Evolutionary conservation across 192 early-diverging fungal species (phyloP).

Genomic region (Funneliformis geosporum): DNA sequence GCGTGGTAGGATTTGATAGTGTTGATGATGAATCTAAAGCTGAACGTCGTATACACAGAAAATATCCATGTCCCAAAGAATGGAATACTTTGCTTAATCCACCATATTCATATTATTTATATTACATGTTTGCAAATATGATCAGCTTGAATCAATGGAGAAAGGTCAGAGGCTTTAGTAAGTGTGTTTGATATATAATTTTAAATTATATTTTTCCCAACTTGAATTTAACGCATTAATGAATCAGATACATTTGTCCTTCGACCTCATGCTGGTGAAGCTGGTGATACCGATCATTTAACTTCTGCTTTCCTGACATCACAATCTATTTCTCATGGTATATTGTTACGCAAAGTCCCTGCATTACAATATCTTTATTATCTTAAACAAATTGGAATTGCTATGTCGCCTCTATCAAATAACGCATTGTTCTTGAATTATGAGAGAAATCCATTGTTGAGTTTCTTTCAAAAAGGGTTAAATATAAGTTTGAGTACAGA

Average conservation of each 20-base stretch:
- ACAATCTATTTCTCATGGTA: constrained; percentile 89
- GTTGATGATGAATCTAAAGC: constrained; percentile 95
- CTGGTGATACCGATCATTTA: constrained; percentile 93
- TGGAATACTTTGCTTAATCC: constrained; percentile 72
- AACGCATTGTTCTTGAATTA: constrained; percentile 93
- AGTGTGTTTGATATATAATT: constrained; percentile 27
- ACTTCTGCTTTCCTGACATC: constrained; percentile 85
- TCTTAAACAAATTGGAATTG: constrained; percentile 92
- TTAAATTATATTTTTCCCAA: neutral
- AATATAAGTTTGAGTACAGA: constrained; percentile 94
- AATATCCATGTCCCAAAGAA: constrained; percentile 69
- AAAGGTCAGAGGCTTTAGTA: constrained; percentile 72
- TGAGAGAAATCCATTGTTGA: constrained; percentile 88
- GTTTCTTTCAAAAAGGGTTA: constrained; percentile 91
- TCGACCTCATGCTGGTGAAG: constrained; percentile 92
- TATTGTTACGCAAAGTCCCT: constrained; percentile 90
- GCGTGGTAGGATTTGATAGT: constrained; percentile 91
- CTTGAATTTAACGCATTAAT: neutral
- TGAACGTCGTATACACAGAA: constrained; percentile 79
- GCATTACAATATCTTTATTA: constrained; percentile 95
- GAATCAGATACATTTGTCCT: constrained; percentile 84
- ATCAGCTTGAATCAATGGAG: constrained; percentile 79
- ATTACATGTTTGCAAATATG: constrained; percentile 91
- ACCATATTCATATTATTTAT: constrained; percentile 93
- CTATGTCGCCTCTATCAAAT: constrained; percentile 96